Evolutionary conservation across 805 yeast species (phyloP), one percentile per base, ranked within the genome.

Genomic region (Tetrapisispora nanseiensis): DNA sequence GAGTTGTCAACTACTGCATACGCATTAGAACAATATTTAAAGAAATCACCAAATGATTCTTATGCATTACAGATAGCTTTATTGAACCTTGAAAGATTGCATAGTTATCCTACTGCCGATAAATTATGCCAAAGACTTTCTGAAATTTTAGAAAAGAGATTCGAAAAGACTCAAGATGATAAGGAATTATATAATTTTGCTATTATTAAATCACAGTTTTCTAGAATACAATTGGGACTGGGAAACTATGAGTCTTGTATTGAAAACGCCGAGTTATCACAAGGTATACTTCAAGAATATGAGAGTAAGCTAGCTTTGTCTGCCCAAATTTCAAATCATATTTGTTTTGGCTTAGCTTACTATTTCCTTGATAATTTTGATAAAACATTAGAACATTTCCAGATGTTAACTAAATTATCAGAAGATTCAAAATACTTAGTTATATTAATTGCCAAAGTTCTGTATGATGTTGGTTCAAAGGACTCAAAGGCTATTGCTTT

Each of bases 401-500:
- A 75, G 45, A 62, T 67, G 27, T 76, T 92, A n/a, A 63, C 87
- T 35, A 71, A 66, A 21, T 53, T 62, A 1, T 71, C 80, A 20
- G 72, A 75, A 5, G 78, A 75, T 38, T 76, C 82, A 4, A 77
- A 74, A 48, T 72, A 80, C 46, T 70, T 86, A n/a, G 78, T 86
- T 13, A 75, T 81, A 6, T 62, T 90, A 23, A 71, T 86, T 18
- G 76, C 92, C 0, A 95, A 87, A 55, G 82, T 89, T 0, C 67
- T 92, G 39, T 82, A 81, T 65, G 85, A 86, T 2, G 75, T 75
- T 43, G 82, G 78, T n/a, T 74, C 78, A 0, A 77, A 74, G n/a
- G 92, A 83, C 5, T 78, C 92, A 1, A 80, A 77, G 45, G 82
- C 78, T 48, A 89, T 87, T 1, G 95, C 97, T 0, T 55, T 84